Base-by-base conservation (phyloP, 768 basidiomycete genomes). In the Calocybe gangraenosa region DNA sequence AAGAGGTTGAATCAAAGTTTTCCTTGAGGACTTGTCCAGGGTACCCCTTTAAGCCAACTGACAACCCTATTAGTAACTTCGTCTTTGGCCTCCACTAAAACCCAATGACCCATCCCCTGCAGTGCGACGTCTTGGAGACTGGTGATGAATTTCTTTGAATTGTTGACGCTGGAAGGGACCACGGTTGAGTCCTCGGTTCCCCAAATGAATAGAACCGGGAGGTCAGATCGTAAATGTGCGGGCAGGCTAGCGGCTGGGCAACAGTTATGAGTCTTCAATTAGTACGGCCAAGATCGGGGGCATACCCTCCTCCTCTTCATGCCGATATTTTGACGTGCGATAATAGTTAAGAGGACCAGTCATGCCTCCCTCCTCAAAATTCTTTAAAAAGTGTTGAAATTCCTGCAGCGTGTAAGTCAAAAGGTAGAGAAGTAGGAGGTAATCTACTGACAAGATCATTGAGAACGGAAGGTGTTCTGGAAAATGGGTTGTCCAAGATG, bases 291-390 rank as follows among this genome's bases (percentile, higher is more conserved):
- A 13, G 14, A 22, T 3, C 42, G 14, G 37, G 23, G 43, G 18
- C 54, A 11, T 54, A 75, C 73, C 68, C 36, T 58, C 47, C 57
- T 89, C 84, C 61, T 91, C 88, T 14, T 87, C 77, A 57, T 75
- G 76, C n/a, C 84, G 75, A 47, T 68, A 47, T 48, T 71, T 70
- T 10, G 67, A 60, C 1, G 84, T 87, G 23, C 86, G 76, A 51
- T 89, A 90, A 58, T 87, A 91, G 46, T 84, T 85, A n/a, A 88
- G 61, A 2, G 87, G 84, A 2, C 84, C 86, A 15, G 70, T 68
- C 78, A 91, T 79, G 11, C 51, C 51, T 14, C 75, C 75, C 42
- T 71, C 66, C 19, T 62, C 51, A 15, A 78, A 70, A 45, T 74
- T 63, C 3, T 68, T 58, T 13, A 69, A 18, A 53, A 85, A 81